Base-by-base conservation (phyloP, 148 eudicot species). In the Vaccinium vitisidaea region DNA sequence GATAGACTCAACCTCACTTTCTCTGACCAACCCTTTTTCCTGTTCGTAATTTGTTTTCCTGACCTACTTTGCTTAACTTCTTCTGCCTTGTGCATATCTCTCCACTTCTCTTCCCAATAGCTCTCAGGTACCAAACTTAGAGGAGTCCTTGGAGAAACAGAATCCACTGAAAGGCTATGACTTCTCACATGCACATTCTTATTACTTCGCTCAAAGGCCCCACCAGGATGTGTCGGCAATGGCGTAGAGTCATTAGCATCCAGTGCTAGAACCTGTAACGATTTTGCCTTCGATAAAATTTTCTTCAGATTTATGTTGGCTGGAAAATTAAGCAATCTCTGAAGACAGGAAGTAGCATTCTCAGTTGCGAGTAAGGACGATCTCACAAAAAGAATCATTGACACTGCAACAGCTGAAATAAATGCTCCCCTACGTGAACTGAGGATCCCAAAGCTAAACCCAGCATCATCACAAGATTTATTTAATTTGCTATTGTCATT, bases 61-160 rank as follows among this genome's bases (percentile, higher is more conserved):
- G 85, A 67, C 82, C 48, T 88, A 59, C 54, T 91, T 85, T 92
- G 87, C 83, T 88, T 88, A 46, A 85, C 81, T 87, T 94, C 91
- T 90, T 93, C 96, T 88, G 89, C 98, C 86, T 91, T 92, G 83
- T 93, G 93, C 78, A 91, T 48, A 91, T 88, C 93, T 87, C 99
- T 91, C 99, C 99, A 97, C 82, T 94, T 94, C 82, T 94, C 98
- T 90, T 97, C 99, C 99, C 99, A 97, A 80, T 97, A 97, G 83
- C 95, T 97, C 86, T 95, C 98, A 46, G 98, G 98, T 49, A 94
- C 90, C 59, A 80, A 76, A 84, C 84, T 88, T 54, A 90, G 79
- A 27, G 94, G 92, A 55, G 88, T 84, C 88, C 81, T 86, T 2
- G 89, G 90, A 81, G 92, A 89, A 88, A 80, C 77, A 71, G 93